A percentile compares a stretch with the other conserved stretches of the same genome.
These are phyloP conservation scores for Piloderma croceum DNA, from an alignment of 768 basidiomycete genomes.

Conservation along the genomic window DNA sequence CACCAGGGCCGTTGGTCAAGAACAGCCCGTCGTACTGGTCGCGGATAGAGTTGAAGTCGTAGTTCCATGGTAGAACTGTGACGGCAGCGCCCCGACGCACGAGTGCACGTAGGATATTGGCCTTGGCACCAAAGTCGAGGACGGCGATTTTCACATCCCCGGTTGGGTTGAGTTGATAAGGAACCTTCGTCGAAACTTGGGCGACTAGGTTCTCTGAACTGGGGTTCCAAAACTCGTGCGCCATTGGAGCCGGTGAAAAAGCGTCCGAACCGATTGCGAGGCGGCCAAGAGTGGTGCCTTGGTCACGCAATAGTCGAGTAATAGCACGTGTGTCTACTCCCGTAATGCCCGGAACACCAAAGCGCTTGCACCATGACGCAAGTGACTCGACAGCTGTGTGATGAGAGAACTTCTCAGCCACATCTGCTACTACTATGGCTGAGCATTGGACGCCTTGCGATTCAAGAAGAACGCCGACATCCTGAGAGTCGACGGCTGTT, in stretches of 20 bases:
- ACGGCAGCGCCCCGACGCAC: slow-evolving; percentile 88
- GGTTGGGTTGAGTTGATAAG: slow-evolving; percentile 79
- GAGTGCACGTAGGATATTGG: slow-evolving; percentile 92
- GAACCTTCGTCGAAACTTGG: slow-evolving; percentile 80
- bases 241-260: slow-evolving; percentile 49
- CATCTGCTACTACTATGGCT: slow-evolving; percentile 88
- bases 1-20: slow-evolving; percentile 94
- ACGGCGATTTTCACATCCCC: slow-evolving; percentile 93
- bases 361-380: slow-evolving; percentile 86
- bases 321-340: slow-evolving; percentile 98
- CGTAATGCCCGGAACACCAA: slow-evolving; percentile 88
- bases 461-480: slow-evolving; percentile 87
- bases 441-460: slow-evolving; percentile 86
- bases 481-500: slow-evolving; percentile 61
- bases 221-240: slow-evolving; percentile 90
- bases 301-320: slow-evolving; percentile 87
- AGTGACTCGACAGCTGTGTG: slow-evolving; percentile 91
- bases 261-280: slow-evolving; percentile 78
- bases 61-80: slow-evolving; percentile 97
- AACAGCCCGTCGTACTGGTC: slow-evolving; percentile 94
- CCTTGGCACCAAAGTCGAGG: slow-evolving; percentile 95
- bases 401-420: slow-evolving; percentile 93
- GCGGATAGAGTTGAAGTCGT: slow-evolving; percentile 87
- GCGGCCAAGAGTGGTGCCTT: slow-evolving; percentile 93
- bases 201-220: slow-evolving; percentile 88